Conservation (phyloP, 148 eudicot genomes). For the Oxyria digyna region DNA sequence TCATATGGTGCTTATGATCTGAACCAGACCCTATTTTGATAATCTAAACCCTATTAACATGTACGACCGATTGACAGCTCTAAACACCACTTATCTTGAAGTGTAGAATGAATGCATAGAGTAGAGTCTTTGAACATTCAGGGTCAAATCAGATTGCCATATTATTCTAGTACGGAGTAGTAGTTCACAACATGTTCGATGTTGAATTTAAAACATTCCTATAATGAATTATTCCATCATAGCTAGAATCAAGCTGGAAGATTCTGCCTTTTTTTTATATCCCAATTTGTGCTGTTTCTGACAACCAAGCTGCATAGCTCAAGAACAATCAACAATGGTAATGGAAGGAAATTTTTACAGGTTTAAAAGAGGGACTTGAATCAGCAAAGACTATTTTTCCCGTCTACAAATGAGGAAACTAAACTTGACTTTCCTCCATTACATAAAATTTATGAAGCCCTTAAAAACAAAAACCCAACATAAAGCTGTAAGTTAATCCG, state of each 20-base stretch:
- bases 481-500: slow-evolving; percentile 1
- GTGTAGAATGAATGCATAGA: neutral
- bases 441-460: neutral
- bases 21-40: too few species aligned
- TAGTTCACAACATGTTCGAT: neutral
- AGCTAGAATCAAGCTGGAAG: neutral
- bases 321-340: slow-evolving; percentile 1
- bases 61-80: too few species aligned
- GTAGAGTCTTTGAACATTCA: neutral
- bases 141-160: neutral
- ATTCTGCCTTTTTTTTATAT: slow-evolving; percentile 4
- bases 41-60: too few species aligned
- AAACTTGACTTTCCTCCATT: slow-evolving; percentile 5
- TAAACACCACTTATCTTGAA: too few species aligned
- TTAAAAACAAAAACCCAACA: slow-evolving; percentile 3
- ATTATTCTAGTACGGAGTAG: neutral
- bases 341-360: slow-evolving; percentile 2
- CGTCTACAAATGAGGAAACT: slow-evolving; percentile 6
- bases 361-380: too few species aligned
- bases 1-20: too few species aligned
- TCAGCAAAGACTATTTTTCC: neutral
- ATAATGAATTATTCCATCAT: neutral
- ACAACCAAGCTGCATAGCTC: slow-evolving; percentile 6
- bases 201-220: neutral
- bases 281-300: slow-evolving; percentile 4